phyloP scores from a whole-genome alignment of 768 basidiomycete genomes.

The Boletus coccyginus region DNA sequence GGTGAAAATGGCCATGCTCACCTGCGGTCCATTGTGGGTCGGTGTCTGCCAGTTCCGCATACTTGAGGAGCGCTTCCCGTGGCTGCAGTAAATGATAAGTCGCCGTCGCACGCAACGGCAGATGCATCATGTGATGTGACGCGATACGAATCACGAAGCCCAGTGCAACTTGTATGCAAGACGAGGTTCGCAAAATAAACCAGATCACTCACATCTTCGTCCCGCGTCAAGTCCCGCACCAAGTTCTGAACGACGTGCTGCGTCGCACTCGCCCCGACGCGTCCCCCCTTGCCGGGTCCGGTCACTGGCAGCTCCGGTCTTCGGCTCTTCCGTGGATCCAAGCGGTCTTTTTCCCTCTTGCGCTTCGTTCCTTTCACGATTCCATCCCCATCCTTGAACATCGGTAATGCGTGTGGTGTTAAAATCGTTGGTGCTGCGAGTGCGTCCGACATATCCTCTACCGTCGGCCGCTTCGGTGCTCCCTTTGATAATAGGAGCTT shows the following conservation, averaged over 20 bases:
- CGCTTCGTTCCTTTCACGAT: slow-evolving; percentile 76
- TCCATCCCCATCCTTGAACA: slow-evolving; percentile 80
- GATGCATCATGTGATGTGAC: slow-evolving; percentile 14
- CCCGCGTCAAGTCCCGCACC: slow-evolving; percentile 85
- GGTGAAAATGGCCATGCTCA: slow-evolving; percentile 40
- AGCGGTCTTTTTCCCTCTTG: slow-evolving; percentile 83
- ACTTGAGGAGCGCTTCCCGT: slow-evolving; percentile 93
- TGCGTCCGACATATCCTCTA: slow-evolving; percentile 88
- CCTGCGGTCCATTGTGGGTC: slow-evolving; percentile 86
- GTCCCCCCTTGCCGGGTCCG: slow-evolving; percentile 90
- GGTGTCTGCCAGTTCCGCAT: slow-evolving; percentile 70
- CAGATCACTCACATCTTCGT: slow-evolving; percentile 84
- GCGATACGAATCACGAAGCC: slow-evolving; percentile 7
- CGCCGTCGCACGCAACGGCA: slow-evolving; percentile 17
- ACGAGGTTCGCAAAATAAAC: slow-evolving; percentile 11
- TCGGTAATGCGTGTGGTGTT: slow-evolving; percentile 88
- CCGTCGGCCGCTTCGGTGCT: slow-evolving; percentile 74
- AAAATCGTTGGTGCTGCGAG: slow-evolving; percentile 83
- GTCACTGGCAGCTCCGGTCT: slow-evolving; percentile 90
- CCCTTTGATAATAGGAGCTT: slow-evolving; percentile 87
- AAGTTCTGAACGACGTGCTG: slow-evolving; percentile 96
- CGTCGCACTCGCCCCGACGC: slow-evolving; percentile 95
- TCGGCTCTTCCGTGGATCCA: slow-evolving; percentile 88
- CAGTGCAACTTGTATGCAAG: background rate
- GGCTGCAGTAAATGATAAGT: slow-evolving; percentile 56